Evolutionary conservation across 1,284 basidiomycete genomes (phyloP).

Genomic region (Sanguinoderma infundibulare): DNA sequence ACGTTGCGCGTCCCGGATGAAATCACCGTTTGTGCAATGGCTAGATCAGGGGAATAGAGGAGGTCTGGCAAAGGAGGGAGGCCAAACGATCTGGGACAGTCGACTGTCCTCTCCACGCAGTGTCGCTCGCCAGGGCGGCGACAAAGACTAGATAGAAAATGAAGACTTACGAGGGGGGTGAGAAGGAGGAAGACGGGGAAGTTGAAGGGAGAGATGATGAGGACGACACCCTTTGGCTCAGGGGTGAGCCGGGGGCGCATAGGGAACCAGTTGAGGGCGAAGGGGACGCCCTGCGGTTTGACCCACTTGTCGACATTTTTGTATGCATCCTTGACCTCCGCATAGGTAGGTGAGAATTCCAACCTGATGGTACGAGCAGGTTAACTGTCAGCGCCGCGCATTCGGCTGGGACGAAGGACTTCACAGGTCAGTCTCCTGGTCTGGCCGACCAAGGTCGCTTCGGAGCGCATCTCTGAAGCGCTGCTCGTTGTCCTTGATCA

Average conservation of each 20-base stretch:
- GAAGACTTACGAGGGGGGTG: constrained; percentile 52
- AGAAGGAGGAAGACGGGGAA: constrained; percentile 53
- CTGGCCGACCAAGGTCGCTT: constrained; percentile 61
- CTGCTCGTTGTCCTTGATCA: constrained; percentile 65
- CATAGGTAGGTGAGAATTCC: constrained; percentile 56
- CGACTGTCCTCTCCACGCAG: too few relatives aligned
- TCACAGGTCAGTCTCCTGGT: constrained; percentile 60
- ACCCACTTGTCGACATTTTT: constrained; percentile 76
- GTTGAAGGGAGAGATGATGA: constrained; percentile 67
- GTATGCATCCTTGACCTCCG: constrained; percentile 69
- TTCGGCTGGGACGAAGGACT: constrained; percentile 29
- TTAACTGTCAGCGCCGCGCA: neutral
- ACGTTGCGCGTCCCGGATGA: too few relatives aligned
- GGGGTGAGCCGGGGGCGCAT: constrained; percentile 71
- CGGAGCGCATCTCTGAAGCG: constrained; percentile 57
- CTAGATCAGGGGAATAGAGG: too few relatives aligned
- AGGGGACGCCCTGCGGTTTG: constrained; percentile 51
- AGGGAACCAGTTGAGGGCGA: constrained; percentile 54
- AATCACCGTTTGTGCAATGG: too few relatives aligned
- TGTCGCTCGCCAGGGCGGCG: neutral
- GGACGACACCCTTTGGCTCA: constrained; percentile 74
- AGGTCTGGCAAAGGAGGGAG: too few relatives aligned
- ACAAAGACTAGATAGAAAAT: neutral
- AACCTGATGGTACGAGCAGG: constrained; percentile 42
- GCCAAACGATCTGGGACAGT: neutral